Evolutionary conservation across 495 filamentous ascomycete genomes (phyloP).

Genomic region (Lophiostoma macrostomum): DNA sequence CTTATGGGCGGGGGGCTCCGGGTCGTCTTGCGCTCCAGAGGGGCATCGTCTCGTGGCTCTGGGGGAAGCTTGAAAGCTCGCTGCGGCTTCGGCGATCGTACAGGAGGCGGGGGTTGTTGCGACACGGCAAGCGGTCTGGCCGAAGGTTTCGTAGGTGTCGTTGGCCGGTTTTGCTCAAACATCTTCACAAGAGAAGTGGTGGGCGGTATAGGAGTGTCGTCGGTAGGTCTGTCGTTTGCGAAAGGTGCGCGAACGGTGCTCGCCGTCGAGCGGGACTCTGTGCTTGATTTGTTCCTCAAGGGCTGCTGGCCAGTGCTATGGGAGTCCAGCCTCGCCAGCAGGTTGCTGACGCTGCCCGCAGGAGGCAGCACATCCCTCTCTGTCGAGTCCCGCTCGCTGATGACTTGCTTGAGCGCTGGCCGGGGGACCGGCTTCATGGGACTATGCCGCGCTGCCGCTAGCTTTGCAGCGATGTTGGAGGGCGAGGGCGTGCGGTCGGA

Average conservation of each 20-base stretch:
- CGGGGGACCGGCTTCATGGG: constrained; percentile 21
- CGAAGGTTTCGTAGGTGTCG: background rate
- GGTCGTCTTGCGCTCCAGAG: background rate
- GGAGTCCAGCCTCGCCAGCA: constrained; percentile 21
- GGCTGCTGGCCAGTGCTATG: background rate
- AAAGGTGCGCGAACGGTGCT: constrained; percentile 1
- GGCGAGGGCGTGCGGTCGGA: constrained; percentile 25
- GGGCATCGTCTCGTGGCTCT: background rate
- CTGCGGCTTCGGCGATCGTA: constrained; percentile 33
- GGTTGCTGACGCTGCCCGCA: constrained; percentile 24
- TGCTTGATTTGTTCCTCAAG: constrained; percentile 2
- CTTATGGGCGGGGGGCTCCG: constrained; percentile 1
- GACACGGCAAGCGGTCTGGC: constrained; percentile 1
- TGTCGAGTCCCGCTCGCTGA: constrained; percentile 10
- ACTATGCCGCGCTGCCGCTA: constrained; percentile 31
- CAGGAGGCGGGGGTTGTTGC: constrained; percentile 25
- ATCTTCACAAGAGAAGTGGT: constrained; percentile 59
- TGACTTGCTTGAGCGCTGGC: background rate
- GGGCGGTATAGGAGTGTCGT: constrained; percentile 53
- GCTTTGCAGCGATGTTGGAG: constrained; percentile 35
- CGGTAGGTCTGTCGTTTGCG: constrained; percentile 34
- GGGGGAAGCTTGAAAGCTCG: constrained; percentile 11
- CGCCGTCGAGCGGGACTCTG: constrained; percentile 3
- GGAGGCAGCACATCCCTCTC: constrained; percentile 28
- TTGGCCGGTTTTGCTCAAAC: constrained; percentile 50